A percentile compares a stretch with the other conserved stretches of the same genome.
phyloP scores from a whole-genome alignment of 176 grass and related monocot species.

The Avena eriantha region DNA sequence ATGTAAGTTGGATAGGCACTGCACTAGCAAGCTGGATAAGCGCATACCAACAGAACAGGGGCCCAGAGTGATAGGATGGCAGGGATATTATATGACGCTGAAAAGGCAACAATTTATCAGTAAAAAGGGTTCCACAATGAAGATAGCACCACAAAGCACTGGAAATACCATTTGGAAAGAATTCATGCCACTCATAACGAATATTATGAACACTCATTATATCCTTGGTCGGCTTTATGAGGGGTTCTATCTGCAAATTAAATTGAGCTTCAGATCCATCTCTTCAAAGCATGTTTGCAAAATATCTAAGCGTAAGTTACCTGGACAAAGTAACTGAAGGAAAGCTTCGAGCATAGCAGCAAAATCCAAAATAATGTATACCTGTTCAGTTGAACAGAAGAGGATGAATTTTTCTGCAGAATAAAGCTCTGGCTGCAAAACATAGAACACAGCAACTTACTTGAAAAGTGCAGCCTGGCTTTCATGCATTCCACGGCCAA shows the following conservation, averaged over 20 bases:
- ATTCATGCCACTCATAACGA: conserved; percentile 92
- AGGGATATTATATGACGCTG: conserved; percentile 80
- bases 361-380: conserved; percentile 92
- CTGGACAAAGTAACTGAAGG: conserved; percentile 93
- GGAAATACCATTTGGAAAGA: conserved; percentile 87
- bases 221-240: conserved; percentile 90
- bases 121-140: conserved; percentile 20
- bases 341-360: conserved; percentile 82
- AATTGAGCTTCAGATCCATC: conserved; percentile 24
- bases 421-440: conserved; percentile 7
- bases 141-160: neutral
- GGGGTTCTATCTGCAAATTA: conserved; percentile 86
- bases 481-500: conserved; percentile 99
- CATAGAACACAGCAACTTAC: conserved; percentile 58
- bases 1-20: conserved; percentile 27
- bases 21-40: conserved; percentile 20
- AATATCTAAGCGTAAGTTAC: conserved; percentile 51
- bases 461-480: conserved; percentile 85
- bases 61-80: conserved; percentile 87
- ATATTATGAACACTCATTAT: conserved; percentile 88
- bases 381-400: conserved; percentile 57
- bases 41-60: conserved; percentile 83
- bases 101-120: conserved; percentile 37
- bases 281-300: conserved; percentile 30
- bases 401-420: conserved; percentile 39